These are phyloP conservation scores for Bisporella sp. DNA, from an alignment of 2,329 filamentous ascomycete species.

Conservation along the genomic window DNA sequence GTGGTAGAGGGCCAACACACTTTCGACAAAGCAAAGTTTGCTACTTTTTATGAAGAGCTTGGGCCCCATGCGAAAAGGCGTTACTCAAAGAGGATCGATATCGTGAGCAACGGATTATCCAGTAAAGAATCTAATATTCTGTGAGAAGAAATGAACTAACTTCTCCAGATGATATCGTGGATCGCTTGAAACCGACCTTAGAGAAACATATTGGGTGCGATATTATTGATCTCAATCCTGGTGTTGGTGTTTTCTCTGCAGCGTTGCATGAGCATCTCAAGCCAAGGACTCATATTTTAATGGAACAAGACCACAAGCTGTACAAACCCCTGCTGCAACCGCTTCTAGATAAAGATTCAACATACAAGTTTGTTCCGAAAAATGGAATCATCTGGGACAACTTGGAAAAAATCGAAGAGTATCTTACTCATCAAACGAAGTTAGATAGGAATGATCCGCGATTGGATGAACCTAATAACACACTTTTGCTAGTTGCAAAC, in stretches of 20 bases:
- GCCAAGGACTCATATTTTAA: conserved; percentile 74
- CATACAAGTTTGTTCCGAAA: conserved; percentile 43
- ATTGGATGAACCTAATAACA: conserved; percentile 54
- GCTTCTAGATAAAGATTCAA: conserved; percentile 42
- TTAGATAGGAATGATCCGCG: conserved; percentile 30
- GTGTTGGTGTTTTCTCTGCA: conserved; percentile 68
- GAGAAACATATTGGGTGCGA: conserved; percentile 70
- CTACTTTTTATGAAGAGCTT: background rate
- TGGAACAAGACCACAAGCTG: conserved; percentile 60
- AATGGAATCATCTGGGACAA: conserved; percentile 55
- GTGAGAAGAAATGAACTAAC: background rate
- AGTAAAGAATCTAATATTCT: too few species aligned
- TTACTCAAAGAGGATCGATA: conserved; percentile 39
- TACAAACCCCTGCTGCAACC: conserved; percentile 57
- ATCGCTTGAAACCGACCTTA: conserved; percentile 63
- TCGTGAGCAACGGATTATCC: conserved; percentile 37
- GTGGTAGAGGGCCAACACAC: too few species aligned
- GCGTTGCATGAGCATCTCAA: conserved; percentile 68
- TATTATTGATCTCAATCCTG: conserved; percentile 81
- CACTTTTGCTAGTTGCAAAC: conserved; percentile 67
- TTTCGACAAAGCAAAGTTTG: background rate
- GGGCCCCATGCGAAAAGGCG: conserved; percentile 18
- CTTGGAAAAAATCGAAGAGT: conserved; percentile 42
- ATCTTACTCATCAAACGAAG: conserved; percentile 46
- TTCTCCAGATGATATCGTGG: conserved; percentile 33